A percentile compares a stretch with the other conserved stretches of the same genome.
Evolutionary conservation across 768 basidiomycete species (phyloP).

Genomic region (Tricholoma bakamatsutake): DNA sequence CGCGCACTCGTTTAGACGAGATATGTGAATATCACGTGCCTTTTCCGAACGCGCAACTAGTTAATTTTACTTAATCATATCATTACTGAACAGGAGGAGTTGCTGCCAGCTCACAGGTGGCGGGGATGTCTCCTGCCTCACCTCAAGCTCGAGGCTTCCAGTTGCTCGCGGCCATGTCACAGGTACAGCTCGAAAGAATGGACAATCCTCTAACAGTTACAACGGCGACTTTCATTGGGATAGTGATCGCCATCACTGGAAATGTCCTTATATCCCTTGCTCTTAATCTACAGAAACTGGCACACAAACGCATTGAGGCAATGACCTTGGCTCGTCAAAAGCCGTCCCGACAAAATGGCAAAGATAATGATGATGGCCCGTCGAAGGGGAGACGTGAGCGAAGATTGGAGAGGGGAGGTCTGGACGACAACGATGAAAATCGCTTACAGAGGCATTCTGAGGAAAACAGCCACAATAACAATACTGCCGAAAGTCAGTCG

Average conservation of each 20-base stretch:
- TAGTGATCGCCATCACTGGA: conserved; percentile 74
- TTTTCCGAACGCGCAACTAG: too few species aligned
- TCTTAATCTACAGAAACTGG: conserved; percentile 89
- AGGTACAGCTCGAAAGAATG: conserved; percentile 20
- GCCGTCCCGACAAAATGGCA: background rate
- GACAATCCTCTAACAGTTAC: conserved; percentile 52
- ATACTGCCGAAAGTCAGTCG: conserved; percentile 5
- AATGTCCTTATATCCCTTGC: conserved; percentile 88
- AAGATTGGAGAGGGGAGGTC: conserved; percentile 11
- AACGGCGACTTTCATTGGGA: conserved; percentile 62
- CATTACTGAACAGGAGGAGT: background rate
- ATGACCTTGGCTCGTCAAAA: conserved; percentile 16
- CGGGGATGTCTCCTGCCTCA: background rate
- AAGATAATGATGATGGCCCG: background rate
- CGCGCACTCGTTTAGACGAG: too few species aligned
- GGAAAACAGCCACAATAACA: background rate
- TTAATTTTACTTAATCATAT: too few species aligned
- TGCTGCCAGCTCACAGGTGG: background rate
- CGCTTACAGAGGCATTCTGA: background rate
- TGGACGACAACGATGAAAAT: conserved; percentile 25
- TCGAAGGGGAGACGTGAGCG: background rate
- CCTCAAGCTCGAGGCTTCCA: conserved; percentile 2
- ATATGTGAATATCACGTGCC: too few species aligned
- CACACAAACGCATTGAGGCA: conserved; percentile 64
- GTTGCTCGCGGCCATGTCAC: background rate